phyloP scores from a whole-genome alignment of 495 filamentous ascomycete genomes.

The Penicillium soppii region DNA sequence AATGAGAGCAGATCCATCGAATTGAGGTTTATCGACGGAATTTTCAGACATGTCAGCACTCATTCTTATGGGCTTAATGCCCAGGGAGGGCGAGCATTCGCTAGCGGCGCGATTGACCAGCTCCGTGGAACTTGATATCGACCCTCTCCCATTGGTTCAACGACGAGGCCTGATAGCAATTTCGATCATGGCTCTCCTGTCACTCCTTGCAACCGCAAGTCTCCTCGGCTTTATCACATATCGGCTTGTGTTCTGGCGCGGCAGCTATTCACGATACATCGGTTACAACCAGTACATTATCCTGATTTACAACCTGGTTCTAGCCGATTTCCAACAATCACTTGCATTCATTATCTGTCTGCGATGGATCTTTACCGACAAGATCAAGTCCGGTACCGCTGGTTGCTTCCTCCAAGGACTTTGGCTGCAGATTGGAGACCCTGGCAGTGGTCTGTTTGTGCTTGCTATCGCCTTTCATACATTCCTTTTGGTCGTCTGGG shows the following conservation, averaged over 20 bases:
- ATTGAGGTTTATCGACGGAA: neutral
- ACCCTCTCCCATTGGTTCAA: constrained; percentile 51
- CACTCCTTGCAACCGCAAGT: constrained; percentile 52
- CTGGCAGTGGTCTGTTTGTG: constrained; percentile 69
- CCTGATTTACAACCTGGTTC: constrained; percentile 69
- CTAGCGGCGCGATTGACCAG: constrained; percentile 24
- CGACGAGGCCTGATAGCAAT: constrained; percentile 54
- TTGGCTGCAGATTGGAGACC: constrained; percentile 69
- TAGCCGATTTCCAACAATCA: constrained; percentile 73
- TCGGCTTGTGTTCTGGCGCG: constrained; percentile 57
- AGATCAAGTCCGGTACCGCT: constrained; percentile 53
- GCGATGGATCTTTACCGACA: constrained; percentile 55
- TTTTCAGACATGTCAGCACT: constrained; percentile 25
- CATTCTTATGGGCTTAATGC: constrained; percentile 20
- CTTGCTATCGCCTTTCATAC: constrained; percentile 69
- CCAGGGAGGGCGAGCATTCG: constrained; percentile 9
- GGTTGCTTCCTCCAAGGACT: constrained; percentile 71
- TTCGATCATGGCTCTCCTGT: constrained; percentile 57
- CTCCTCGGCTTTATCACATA: constrained; percentile 58
- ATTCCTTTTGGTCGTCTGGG: constrained; percentile 61
- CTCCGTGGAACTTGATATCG: constrained; percentile 22
- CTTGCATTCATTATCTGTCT: constrained; percentile 66
- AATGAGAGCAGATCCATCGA: neutral
- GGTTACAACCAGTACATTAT: constrained; percentile 72
- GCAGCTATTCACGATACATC: constrained; percentile 43